Percentiles rank a stretch among this genome's conserved stretches.
These are phyloP conservation scores for Hypericum perforatum DNA, from an alignment of 345 rosid species.

Conservation along the genomic window DNA sequence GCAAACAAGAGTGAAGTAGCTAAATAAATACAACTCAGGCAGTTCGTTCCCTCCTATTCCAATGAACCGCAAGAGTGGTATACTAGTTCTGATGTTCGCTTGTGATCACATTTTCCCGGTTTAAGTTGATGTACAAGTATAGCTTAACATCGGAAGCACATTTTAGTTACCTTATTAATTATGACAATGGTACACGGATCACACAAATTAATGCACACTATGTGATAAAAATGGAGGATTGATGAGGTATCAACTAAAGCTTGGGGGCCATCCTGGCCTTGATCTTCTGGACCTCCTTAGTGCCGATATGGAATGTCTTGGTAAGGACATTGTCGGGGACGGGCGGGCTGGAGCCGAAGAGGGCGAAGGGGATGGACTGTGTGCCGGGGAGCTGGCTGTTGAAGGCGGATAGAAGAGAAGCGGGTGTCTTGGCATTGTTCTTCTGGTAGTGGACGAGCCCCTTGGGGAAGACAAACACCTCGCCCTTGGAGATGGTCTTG, in stretches of 20 bases:
- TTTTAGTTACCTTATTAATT: too few relatives aligned
- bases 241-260: conserved; percentile 3
- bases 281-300: conserved; percentile 13
- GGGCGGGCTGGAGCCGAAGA: conserved; percentile 17
- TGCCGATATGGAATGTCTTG: conserved; percentile 16
- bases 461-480: conserved; percentile 16
- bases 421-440: conserved; percentile 11
- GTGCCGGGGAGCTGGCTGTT: conserved; percentile 27
- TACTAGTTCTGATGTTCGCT: too few relatives aligned
- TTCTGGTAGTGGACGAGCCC: conserved; percentile 23
- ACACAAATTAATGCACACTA: too few relatives aligned
- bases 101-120: too few relatives aligned
- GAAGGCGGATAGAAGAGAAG: conserved; percentile 19
- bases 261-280: conserved; percentile 19
- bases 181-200: too few relatives aligned
- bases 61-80: too few relatives aligned
- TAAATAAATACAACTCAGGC: too few relatives aligned
- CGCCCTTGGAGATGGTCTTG: conserved; percentile 14
- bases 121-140: too few relatives aligned
- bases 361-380: conserved; percentile 12
- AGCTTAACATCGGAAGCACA: too few relatives aligned
- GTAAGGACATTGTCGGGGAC: conserved; percentile 19
- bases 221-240: background rate
- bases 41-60: too few relatives aligned
- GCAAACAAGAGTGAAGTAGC: too few relatives aligned